Evolutionary conservation across 1,284 basidiomycete genomes (phyloP).

Genomic region (Phellopilus nigrolimitatus): DNA sequence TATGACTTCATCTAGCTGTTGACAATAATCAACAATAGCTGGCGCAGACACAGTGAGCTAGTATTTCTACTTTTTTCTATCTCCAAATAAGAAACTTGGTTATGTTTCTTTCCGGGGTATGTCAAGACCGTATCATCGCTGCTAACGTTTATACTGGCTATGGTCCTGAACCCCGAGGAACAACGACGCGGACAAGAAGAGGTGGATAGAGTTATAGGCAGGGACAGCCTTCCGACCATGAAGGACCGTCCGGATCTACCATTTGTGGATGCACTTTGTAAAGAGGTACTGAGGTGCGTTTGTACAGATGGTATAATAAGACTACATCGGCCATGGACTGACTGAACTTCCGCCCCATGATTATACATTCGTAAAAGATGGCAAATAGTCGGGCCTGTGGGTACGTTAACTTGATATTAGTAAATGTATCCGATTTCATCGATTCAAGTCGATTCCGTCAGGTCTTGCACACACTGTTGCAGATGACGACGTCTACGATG

Average conservation of each 20-base stretch:
- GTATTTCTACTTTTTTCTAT: background rate
- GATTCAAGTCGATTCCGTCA: background rate
- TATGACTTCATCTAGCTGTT: background rate
- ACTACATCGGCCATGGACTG: no score
- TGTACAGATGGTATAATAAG: background rate
- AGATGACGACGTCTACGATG: constrained; percentile 22
- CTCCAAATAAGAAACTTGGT: background rate
- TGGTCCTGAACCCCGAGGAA: constrained; percentile 22
- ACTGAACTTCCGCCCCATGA: no score
- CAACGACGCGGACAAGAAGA: constrained; percentile 2
- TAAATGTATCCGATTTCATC: background rate
- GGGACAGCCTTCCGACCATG: constrained; percentile 4
- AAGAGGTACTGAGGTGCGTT: constrained; percentile 5
- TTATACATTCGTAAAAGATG: no score
- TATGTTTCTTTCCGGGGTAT: background rate
- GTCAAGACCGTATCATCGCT: constrained; percentile 7
- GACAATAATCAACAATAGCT: background rate
- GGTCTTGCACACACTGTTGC: constrained; percentile 11
- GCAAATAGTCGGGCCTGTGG: background rate
- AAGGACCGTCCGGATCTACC: constrained; percentile 7
- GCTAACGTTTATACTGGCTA: constrained; percentile 14
- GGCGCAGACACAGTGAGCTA: constrained; percentile 2
- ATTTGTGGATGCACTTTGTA: constrained; percentile 1
- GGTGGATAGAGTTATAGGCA: constrained; percentile 9
- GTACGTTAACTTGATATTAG: background rate